Conservation (phyloP, 768 basidiomycete genomes). For the Daedaleopsis nitida region DNA sequence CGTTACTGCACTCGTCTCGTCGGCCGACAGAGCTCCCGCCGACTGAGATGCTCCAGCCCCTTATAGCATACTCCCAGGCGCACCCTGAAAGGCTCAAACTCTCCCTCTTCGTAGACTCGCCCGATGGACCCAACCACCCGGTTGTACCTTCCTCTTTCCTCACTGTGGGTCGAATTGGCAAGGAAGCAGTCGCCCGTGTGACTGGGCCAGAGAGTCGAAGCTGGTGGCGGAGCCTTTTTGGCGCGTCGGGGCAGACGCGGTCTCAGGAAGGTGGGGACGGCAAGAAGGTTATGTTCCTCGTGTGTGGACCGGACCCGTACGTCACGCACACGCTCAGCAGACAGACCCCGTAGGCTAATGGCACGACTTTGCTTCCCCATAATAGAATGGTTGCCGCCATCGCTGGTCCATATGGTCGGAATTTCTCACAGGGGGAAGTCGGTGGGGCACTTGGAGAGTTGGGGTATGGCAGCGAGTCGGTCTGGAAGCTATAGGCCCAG, state of each 20-base stretch:
- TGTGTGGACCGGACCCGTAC: slow-evolving; percentile 86
- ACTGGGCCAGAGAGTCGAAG: slow-evolving; percentile 34
- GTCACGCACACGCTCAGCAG: slow-evolving; percentile 9
- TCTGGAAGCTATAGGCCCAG: slow-evolving; percentile 60
- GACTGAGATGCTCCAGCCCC: slow-evolving; percentile 53
- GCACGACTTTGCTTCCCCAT: slow-evolving; percentile 1
- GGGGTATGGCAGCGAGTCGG: slow-evolving; percentile 62
- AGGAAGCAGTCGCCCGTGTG: slow-evolving; percentile 45
- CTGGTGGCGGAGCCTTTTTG: slow-evolving; percentile 36
- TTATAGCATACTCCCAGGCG: slow-evolving; percentile 47
- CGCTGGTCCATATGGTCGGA: slow-evolving; percentile 75
- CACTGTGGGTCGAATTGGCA: slow-evolving; percentile 56
- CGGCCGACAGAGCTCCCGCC: slow-evolving; percentile 70
- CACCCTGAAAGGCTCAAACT: slow-evolving; percentile 60
- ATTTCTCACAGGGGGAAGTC: slow-evolving; percentile 72
- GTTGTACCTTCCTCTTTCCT: slow-evolving; percentile 30
- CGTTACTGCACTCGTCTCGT: slow-evolving; percentile 71
- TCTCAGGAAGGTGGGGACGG: slow-evolving; percentile 21
- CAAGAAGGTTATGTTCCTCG: slow-evolving; percentile 62
- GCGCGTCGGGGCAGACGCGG: background rate
- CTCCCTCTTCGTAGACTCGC: slow-evolving; percentile 62
- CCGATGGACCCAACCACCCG: slow-evolving; percentile 21
- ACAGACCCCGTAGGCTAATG: slow-evolving; percentile 11
- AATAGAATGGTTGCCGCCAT: slow-evolving; percentile 74
- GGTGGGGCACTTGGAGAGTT: slow-evolving; percentile 67